Evolutionary conservation across 2,329 filamentous ascomycete genomes (phyloP), one percentile per base, ranked within the genome.

Genomic region (Fonsecaea monophora): DNA sequence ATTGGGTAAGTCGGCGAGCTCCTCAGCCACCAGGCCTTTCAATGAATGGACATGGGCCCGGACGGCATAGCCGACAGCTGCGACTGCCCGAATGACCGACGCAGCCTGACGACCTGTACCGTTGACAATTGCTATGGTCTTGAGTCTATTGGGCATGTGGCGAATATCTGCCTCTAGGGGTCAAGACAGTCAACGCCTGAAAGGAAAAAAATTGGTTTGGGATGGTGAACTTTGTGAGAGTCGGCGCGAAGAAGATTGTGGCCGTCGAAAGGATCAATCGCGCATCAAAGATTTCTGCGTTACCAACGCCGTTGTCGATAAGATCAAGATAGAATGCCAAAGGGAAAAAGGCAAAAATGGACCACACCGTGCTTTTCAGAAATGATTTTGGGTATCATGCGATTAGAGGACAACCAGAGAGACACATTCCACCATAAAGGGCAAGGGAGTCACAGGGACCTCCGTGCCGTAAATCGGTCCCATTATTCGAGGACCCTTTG

Each of bases 101-200:
- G 94, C 94, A 71, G 94, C 93, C 84, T 99, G 95, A 74, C 95
- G 91, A 76, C 95, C 95, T 78, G 92, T 94, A 77, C 92, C 92
- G 81, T 98, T 98, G 82, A 98, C 94, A 76, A 97, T 90, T 77
- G 94, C 94, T 75, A 96, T 92, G 63, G 91, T 95, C 82, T 94
- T 95, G 64, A 53, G 70, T 55, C 60, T 59, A 59, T 68, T 56
- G 65, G 68, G 68, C 72, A 72, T 73, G 63, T 70, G 70, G 64
- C 50, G 37, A 38, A 38, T 35, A 59, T 13, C 57, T 42, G 60
- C 45, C 59, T 60, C 12, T 35, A 5, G 30, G 25, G 21, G 13
- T 37, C 9, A 42, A 42, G 57, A 60, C 32, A 35, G 30, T 38
- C 21, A 54, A 65, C 42, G 34, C 59, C 38, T 40, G 32, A 34